These are phyloP conservation scores for Urostyla sp. DNA, from an alignment of 73 alveolate genomes.

Conservation along the genomic window DNA sequence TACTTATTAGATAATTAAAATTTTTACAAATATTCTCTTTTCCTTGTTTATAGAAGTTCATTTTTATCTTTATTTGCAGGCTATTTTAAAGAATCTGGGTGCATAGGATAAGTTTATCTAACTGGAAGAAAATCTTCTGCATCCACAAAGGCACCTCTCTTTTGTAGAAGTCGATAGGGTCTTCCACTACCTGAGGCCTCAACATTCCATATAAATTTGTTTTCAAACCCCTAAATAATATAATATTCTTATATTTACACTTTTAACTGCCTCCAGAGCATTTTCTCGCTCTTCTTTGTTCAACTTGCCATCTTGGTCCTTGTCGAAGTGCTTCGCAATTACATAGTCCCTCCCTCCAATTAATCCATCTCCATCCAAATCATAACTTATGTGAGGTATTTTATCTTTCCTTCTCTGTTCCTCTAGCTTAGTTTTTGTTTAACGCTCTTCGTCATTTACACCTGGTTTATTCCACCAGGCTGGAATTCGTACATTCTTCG, in stretches of 20 bases:
- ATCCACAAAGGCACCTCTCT: constrained; percentile 84
- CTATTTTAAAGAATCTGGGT: constrained; percentile 64
- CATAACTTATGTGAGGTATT: constrained; percentile 88
- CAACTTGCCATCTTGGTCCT: constrained; percentile 88
- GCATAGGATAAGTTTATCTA: constrained; percentile 80
- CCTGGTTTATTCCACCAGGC: constrained; percentile 57
- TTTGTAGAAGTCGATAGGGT: constrained; percentile 75
- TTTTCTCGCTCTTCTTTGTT: constrained; percentile 66
- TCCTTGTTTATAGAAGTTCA: constrained; percentile 64
- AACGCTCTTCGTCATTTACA: constrained; percentile 3
- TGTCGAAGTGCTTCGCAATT: constrained; percentile 86
- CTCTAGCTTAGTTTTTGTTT: constrained; percentile 44
- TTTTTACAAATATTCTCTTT: constrained; percentile 63
- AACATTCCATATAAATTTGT: constrained; percentile 76
- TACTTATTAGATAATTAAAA: neutral
- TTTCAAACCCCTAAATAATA: constrained; percentile 36
- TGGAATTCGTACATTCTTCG: constrained; percentile 22
- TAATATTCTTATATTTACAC: neutral
- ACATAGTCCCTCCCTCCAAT: constrained; percentile 91
- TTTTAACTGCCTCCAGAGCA: constrained; percentile 51
- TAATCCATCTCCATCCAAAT: constrained; percentile 91
- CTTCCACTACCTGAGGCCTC: constrained; percentile 74
- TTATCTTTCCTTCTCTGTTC: constrained; percentile 70
- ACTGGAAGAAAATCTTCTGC: constrained; percentile 82
- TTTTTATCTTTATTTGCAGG: constrained; percentile 60